Percentiles rank a stretch among this genome's conserved stretches.
Evolutionary conservation across 1,284 basidiomycete species (phyloP).

Genomic region (Kwoniella shivajii): DNA sequence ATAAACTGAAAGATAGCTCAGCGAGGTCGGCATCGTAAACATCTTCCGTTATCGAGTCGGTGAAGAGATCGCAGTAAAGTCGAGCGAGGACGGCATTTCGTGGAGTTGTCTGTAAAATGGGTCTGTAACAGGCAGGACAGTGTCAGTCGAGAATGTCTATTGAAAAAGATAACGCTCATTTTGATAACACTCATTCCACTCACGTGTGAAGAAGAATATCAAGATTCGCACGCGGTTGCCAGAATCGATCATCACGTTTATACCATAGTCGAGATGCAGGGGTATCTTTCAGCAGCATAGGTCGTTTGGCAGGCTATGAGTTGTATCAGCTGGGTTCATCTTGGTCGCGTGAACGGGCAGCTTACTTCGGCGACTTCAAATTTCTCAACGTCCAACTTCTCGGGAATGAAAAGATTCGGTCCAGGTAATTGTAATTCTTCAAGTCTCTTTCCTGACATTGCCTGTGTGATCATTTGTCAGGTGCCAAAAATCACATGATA

Average conservation of each 20-base stretch:
- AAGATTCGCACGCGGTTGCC: conserved; percentile 77
- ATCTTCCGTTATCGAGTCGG: conserved; percentile 86
- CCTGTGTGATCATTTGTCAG: conserved; percentile 60
- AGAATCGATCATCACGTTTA: conserved; percentile 95
- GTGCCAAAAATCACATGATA: not conserved
- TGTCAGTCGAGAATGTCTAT: not conserved
- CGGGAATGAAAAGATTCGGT: conserved; percentile 86
- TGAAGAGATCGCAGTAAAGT: conserved; percentile 83
- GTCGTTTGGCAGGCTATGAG: conserved; percentile 69
- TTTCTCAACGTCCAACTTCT: conserved; percentile 80
- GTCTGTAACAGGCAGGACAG: conserved; percentile 20
- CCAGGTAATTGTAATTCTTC: conserved; percentile 75
- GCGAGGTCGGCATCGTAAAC: conserved; percentile 93
- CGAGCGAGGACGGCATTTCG: conserved; percentile 49
- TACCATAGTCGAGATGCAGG: conserved; percentile 78
- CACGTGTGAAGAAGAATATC: conserved; percentile 47
- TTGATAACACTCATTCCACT: conserved; percentile 9
- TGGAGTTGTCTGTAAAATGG: conserved; percentile 50
- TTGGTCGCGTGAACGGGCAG: not conserved
- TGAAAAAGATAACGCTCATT: conserved; percentile 1
- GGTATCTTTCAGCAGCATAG: conserved; percentile 73
- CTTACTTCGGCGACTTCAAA: conserved; percentile 64
- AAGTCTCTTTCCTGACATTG: conserved; percentile 64
- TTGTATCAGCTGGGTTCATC: not conserved
- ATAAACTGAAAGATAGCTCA: conserved; percentile 77